Evolutionary conservation across 352 stramenopile genomes (phyloP).

Genomic region (Phytophthora lateralis): DNA sequence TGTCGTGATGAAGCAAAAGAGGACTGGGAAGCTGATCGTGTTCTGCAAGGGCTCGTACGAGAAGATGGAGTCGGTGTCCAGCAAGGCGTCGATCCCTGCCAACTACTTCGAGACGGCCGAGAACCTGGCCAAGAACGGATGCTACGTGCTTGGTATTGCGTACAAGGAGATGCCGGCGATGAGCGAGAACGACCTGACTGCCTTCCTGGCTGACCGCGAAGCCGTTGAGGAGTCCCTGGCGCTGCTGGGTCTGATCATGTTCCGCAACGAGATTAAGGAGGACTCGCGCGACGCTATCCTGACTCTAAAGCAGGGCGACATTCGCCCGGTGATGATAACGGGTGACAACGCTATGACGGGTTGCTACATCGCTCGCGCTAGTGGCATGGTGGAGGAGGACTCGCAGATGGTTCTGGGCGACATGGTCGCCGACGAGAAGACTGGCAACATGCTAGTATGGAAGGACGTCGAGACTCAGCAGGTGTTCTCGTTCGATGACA

Average conservation of each 20-base stretch:
- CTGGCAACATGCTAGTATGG: constrained; percentile 51
- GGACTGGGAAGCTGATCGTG: constrained; percentile 61
- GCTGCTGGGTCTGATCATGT: constrained; percentile 88
- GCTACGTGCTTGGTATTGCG: constrained; percentile 90
- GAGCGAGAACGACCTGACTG: constrained; percentile 36
- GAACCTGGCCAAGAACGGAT: constrained; percentile 74
- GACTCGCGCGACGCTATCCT: constrained; percentile 81
- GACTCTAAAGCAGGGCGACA: constrained; percentile 78
- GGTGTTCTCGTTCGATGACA: constrained; percentile 52
- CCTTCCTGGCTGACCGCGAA: constrained; percentile 65
- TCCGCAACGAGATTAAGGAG: constrained; percentile 90
- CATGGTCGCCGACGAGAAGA: constrained; percentile 49
- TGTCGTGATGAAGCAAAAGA: constrained; percentile 79
- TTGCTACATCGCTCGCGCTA: constrained; percentile 75
- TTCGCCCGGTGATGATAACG: constrained; percentile 88
- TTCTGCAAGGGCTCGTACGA: constrained; percentile 93
- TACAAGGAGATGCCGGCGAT: constrained; percentile 59
- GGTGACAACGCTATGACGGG: constrained; percentile 85
- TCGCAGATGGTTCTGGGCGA: constrained; percentile 67
- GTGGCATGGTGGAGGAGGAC: constrained; percentile 59
- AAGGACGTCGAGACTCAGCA: constrained; percentile 69
- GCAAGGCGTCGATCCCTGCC: constrained; percentile 52
- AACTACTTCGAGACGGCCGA: constrained; percentile 74
- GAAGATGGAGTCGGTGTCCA: constrained; percentile 73
- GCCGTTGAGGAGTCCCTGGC: constrained; percentile 75